A percentile compares a stretch with the other conserved stretches of the same genome.
Evolutionary conservation across 441 rosid species (phyloP).

Genomic region (Kokia cookei): DNA sequence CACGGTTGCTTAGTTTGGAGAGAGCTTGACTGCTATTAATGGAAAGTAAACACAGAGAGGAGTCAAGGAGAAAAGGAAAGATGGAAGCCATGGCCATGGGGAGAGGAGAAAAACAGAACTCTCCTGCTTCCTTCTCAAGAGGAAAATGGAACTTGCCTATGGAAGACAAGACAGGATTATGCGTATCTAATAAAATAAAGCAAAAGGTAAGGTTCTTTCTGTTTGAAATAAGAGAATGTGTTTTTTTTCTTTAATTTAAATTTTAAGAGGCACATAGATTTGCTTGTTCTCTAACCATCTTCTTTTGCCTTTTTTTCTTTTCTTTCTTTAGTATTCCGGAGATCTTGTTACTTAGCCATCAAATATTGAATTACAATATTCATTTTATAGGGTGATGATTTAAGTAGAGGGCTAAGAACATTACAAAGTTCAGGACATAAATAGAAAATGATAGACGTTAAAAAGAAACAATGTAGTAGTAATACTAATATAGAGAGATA

Average conservation of each 20-base stretch:
- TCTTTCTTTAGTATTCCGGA: not conserved
- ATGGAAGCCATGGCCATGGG: not conserved
- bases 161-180: not conserved
- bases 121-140: not conserved
- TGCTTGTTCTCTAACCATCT: not conserved
- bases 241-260: not conserved
- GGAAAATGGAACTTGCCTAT: not conserved
- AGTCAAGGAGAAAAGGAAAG: conserved; percentile 6
- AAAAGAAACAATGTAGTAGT: not conserved
- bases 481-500: not conserved
- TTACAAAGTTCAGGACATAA: no score
- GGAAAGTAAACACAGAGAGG: not conserved
- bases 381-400: not conserved
- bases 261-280: not conserved
- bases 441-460: not conserved
- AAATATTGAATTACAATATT: no score
- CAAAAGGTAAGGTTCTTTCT: not conserved
- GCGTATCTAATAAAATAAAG: not conserved
- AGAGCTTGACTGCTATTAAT: not conserved
- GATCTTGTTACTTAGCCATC: no score
- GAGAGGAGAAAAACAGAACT: not conserved
- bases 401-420: not conserved
- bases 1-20: conserved; percentile 25
- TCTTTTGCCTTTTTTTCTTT: not conserved
- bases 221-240: no score